phyloP scores from a whole-genome alignment of 306 rosid genomes.

The Quercus suber region DNA sequence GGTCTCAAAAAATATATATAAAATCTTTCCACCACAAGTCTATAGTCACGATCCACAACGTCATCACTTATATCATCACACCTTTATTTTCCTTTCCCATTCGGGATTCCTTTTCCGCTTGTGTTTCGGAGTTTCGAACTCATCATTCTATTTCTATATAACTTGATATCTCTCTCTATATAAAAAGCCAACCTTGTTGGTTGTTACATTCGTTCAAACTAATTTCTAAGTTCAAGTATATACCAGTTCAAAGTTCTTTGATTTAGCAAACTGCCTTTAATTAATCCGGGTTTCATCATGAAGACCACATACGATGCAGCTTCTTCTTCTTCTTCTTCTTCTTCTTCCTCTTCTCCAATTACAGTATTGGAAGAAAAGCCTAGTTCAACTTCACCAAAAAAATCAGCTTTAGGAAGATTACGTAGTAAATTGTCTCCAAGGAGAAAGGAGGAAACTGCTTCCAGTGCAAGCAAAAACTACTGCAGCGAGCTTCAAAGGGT shows the following conservation, averaged over 20 bases:
- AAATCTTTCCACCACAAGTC: too few relatives aligned
- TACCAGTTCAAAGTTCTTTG: too few relatives aligned
- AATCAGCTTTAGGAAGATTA: neutral
- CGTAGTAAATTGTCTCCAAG: neutral
- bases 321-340: neutral
- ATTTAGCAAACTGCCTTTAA: too few relatives aligned
- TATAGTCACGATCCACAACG: neutral
- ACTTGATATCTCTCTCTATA: neutral
- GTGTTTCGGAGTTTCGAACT: too few relatives aligned
- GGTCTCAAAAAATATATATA: too few relatives aligned
- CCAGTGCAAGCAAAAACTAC: neutral
- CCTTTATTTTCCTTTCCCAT: neutral
- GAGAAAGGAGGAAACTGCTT: neutral
- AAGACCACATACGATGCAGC: neutral
- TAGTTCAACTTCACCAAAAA: neutral
- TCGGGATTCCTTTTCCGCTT: too few relatives aligned
- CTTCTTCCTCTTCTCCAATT: neutral
- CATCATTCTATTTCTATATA: too few relatives aligned
- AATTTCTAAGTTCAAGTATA: neutral
- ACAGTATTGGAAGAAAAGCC: neutral
- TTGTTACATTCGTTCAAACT: neutral
- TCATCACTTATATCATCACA: too few relatives aligned
- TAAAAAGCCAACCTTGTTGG: neutral
- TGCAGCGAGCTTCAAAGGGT: slow-evolving; percentile 10
- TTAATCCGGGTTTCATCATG: neutral